Evolutionary conservation across 305 asterid genomes (phyloP), one percentile per base, ranked within the genome.

Genomic region (Fraxinus latifolia): DNA sequence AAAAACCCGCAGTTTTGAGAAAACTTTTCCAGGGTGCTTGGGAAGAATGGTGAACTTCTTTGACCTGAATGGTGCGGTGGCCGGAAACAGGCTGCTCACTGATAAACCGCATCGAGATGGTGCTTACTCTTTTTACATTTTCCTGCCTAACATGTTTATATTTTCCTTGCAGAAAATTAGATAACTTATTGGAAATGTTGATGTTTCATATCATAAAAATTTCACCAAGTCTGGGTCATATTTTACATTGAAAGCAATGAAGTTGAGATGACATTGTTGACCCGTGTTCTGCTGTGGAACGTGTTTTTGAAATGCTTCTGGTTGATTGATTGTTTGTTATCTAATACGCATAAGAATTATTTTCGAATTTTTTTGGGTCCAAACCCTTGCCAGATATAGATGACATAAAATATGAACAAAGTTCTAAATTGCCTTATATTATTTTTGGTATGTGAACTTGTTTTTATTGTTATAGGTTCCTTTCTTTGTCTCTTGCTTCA

Each of bases 31-130:
- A 19, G 97, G 98, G 82, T 93, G 99, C 91, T 87, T 94, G 91
- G 99, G 99, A 84, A 90, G 93, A 86, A 89, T 91, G 99, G 97
- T 91, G 84, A 94, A 95, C 87, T 90, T 94, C 84, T 92, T 94
- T 27, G 98, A 95, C 85, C 80, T 91, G 91, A 89, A 91, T 85
- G 83, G 87, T 33, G 96, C 93, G 84, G 88, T 83, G 76, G 70
- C 93, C 44, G 80, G 94, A 85, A 91, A 91, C 84, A 89, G 81
- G 89, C 88, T 92, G 84, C 96, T 95, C 73, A 88, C 91, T 7
- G 96, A 94, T 87, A 93, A 90, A 85, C 96, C 93, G 4, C 95
- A 94, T 85, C 81, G 81, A 53, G 92, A 91, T 83, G 94, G 98
- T 94, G 83, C 82, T 31, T 79, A 71, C 82, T 72, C 80, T 2